Evolutionary conservation across 106 monocot species (phyloP).

Genomic region (Dendrobium huoshanense): DNA sequence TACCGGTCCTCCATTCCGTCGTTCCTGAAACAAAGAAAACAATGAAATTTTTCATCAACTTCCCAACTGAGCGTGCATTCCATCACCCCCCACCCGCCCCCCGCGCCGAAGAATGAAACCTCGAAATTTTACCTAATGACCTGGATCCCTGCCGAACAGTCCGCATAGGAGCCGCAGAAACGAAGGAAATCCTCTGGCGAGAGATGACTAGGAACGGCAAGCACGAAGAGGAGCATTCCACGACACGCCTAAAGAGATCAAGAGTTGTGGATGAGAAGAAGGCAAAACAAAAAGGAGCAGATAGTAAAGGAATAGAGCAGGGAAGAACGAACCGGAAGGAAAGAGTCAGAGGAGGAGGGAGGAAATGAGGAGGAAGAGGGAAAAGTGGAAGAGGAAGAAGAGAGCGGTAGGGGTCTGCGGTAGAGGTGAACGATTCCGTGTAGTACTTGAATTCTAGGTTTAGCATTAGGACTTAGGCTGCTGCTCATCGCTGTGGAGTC

Average conservation of each 20-base stretch:
- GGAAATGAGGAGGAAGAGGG: slow-evolving; percentile 22
- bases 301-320: not conserved
- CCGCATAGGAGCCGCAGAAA: slow-evolving; percentile 53
- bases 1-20: slow-evolving; percentile 83
- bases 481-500: slow-evolving; percentile 3
- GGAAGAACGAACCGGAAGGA: slow-evolving; percentile 36
- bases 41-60: not conserved
- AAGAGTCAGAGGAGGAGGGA: slow-evolving; percentile 23
- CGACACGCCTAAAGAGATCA: slow-evolving; percentile 35
- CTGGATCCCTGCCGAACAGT: slow-evolving; percentile 32
- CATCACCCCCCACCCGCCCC: not conserved
- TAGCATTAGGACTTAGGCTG: slow-evolving; percentile 11
- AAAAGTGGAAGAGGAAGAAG: slow-evolving; percentile 19
- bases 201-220: slow-evolving; percentile 57
- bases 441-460: slow-evolving; percentile 26
- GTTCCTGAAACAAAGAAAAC: slow-evolving; percentile 36
- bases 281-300: not conserved
- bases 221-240: slow-evolving; percentile 54
- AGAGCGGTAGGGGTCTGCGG: slow-evolving; percentile 19
- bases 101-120: not conserved
- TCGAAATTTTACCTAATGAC: slow-evolving; percentile 48
- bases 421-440: slow-evolving; percentile 65
- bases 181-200: slow-evolving; percentile 60
- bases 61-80: too few species aligned
- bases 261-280: not conserved